Percentiles rank a stretch among this genome's conserved stretches.
phyloP scores from a whole-genome alignment of 2,329 filamentous ascomycete species.

The Proliferodiscus dingleyae region DNA sequence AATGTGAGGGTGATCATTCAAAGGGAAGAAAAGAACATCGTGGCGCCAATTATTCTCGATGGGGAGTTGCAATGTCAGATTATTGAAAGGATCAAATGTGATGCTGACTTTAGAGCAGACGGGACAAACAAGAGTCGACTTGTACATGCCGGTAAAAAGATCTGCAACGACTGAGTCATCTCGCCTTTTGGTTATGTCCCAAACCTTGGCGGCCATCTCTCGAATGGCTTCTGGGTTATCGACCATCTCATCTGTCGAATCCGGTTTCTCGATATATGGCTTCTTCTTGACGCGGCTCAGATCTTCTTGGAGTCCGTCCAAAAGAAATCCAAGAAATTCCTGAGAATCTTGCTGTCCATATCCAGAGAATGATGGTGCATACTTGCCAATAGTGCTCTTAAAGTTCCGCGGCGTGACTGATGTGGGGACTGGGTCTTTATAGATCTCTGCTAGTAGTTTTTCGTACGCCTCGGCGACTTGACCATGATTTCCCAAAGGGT shows the following conservation, averaged over 20 bases:
- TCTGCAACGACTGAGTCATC: conserved; percentile 96
- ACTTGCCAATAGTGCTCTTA: conserved; percentile 75
- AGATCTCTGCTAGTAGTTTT: conserved; percentile 70
- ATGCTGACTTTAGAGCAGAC: conserved; percentile 93
- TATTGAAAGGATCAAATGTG: conserved; percentile 97
- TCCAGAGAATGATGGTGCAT: conserved; percentile 81
- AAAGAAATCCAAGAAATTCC: conserved; percentile 89
- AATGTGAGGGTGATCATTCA: conserved; percentile 64
- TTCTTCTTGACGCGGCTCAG: conserved; percentile 91
- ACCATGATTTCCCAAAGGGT: conserved; percentile 80
- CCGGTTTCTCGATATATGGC: conserved; percentile 94
- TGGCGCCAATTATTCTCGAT: conserved; percentile 78
- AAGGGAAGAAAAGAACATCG: conserved; percentile 70
- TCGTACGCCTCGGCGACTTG: conserved; percentile 83
- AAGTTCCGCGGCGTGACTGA: conserved; percentile 76
- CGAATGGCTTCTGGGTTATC: conserved; percentile 74
- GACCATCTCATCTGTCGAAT: conserved; percentile 95
- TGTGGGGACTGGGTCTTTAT: conserved; percentile 59
- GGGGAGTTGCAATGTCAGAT: conserved; percentile 84
- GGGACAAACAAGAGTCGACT: conserved; percentile 92
- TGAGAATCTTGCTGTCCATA: conserved; percentile 97
- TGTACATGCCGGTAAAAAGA: conserved; percentile 96
- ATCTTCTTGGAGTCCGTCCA: conserved; percentile 93
- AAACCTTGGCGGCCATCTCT: conserved; percentile 81
- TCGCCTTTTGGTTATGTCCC: conserved; percentile 84